Base-by-base conservation (phyloP, 768 basidiomycete species). In the Hirschioporus abietinus region DNA sequence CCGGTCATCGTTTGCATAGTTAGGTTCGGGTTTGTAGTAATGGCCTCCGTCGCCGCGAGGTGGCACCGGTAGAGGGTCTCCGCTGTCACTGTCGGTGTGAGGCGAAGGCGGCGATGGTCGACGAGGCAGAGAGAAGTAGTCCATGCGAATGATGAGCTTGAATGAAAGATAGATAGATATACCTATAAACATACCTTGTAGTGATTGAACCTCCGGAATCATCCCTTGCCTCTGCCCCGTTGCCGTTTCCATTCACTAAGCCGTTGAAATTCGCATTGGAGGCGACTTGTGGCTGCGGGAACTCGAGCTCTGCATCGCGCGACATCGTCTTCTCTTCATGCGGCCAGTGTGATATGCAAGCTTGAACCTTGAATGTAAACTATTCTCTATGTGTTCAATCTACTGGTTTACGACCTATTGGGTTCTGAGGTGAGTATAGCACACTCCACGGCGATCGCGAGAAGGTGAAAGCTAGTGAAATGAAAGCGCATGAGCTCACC, bases 301-400 rank as follows among this genome's bases (percentile, higher is more conserved):
- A 52, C 42, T 52, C 42, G 42, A 52, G 42, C 42, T 52, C 42
- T 52, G 42, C 42, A 20, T 52, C 42, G 42, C 42, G 42, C 42
- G 42, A 52, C 42, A 52, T 52, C 42, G 42, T 52, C 42, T 52
- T 52, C 42, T 52, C 42, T 52, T 52, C 42, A 52, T 52, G 42
- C 42, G 12, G 42, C 42, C 42, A 52, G 42, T 15, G 42, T 20
- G 42, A 52, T 30, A 30, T 30, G 4, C 30, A 8, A 30, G 30
- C 30, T 30, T 30, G 30, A 30, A 30, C 30, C 30, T 30, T 30
- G 30, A 30, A 8, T 30, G 30, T 30, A 30, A 30, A 30, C 8
- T 30, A 30, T 30, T 2, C 42, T 52, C 12, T 52, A 15, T 3
- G 42, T 52, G 12, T 10, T 6, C 15, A 5, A 15, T 36, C 7